Percentiles rank a stretch among this genome's conserved stretches.
Evolutionary conservation across 2,329 filamentous ascomycete species (phyloP).

Genomic region (Fusarium sp.): DNA sequence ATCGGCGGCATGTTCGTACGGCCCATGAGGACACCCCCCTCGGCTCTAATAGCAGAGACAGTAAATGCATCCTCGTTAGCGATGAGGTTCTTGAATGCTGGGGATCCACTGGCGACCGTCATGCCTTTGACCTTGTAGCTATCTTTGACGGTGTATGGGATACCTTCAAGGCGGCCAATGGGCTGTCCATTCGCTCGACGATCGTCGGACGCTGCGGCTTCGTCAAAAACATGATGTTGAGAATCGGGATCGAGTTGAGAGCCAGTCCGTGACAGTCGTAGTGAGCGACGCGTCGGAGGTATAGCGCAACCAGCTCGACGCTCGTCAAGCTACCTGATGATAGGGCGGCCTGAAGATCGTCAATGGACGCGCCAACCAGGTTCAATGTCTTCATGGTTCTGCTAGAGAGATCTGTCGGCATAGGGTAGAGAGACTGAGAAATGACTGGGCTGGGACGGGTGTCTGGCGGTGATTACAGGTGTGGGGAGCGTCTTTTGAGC

Average conservation of each 20-base stretch:
- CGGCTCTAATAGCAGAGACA: constrained; percentile 48
- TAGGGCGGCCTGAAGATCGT: constrained; percentile 41
- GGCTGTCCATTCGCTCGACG: constrained; percentile 17
- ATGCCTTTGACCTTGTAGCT: constrained; percentile 66
- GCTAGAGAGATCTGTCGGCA: not conserved
- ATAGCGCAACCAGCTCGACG: constrained; percentile 43
- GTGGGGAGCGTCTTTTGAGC: not conserved
- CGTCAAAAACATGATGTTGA: not conserved
- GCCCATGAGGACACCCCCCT: constrained; percentile 50
- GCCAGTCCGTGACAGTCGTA: constrained; percentile 40
- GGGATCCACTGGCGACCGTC: constrained; percentile 64
- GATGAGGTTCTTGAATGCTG: constrained; percentile 62
- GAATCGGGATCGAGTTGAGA: constrained; percentile 12
- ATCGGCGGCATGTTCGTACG: constrained; percentile 70
- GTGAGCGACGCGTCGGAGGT: constrained; percentile 40
- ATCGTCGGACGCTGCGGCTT: not conserved
- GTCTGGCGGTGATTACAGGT: not conserved
- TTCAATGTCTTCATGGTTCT: constrained; percentile 6
- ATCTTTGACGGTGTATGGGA: constrained; percentile 69
- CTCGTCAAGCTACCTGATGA: constrained; percentile 28
- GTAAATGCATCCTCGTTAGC: constrained; percentile 65
- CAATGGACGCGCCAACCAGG: constrained; percentile 43
- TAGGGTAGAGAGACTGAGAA: not conserved
- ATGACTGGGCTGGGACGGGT: not conserved
- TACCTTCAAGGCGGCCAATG: constrained; percentile 58